Evolutionary conservation across 1,284 basidiomycete genomes (phyloP).

Genomic region (Apiotrichum gracile): DNA sequence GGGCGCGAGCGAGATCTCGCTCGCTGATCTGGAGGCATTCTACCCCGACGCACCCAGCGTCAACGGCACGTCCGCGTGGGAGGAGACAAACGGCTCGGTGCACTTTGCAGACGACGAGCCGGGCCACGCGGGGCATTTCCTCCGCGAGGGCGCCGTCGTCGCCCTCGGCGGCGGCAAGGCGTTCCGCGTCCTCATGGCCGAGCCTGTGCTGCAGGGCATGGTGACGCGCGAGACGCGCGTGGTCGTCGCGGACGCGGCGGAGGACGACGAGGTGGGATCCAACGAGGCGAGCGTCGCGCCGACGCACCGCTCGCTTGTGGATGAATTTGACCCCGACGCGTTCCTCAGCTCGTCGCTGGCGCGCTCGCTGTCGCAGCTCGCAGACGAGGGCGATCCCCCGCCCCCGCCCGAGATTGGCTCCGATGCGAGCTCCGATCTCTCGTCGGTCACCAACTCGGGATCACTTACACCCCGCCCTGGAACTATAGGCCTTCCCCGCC

Average conservation of each 20-base stretch:
- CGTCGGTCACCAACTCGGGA: constrained; percentile 32
- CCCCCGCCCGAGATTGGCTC: constrained; percentile 7
- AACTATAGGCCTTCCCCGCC: constrained; percentile 4
- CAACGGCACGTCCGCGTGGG: constrained; percentile 4
- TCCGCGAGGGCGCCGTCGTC: constrained; percentile 11
- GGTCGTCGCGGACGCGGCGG: constrained; percentile 48
- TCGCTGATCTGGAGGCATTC: constrained; percentile 17
- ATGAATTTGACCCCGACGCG: constrained; percentile 36
- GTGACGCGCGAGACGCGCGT: constrained; percentile 55
- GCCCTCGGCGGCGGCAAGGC: constrained; percentile 6
- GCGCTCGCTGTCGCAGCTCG: constrained; percentile 18
- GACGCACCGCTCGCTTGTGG: constrained; percentile 25
- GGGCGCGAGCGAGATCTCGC: constrained; percentile 17
- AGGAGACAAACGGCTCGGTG: constrained; percentile 2
- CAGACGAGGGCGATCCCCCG: constrained; percentile 24
- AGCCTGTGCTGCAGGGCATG: constrained; percentile 69
- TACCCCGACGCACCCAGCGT: constrained; percentile 1
- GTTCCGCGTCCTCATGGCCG: constrained; percentile 47
- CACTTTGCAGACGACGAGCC: constrained; percentile 12
- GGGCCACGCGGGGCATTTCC: constrained; percentile 4
- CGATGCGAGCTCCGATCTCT: constrained; percentile 11
- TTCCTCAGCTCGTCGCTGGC: constrained; percentile 14
- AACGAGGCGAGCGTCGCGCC: constrained; percentile 23
- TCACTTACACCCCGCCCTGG: constrained; percentile 43
- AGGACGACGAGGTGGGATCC: constrained; percentile 16